Base-by-base conservation (phyloP, 148 eudicot genomes). In the Salicornia ramosissima region DNA sequence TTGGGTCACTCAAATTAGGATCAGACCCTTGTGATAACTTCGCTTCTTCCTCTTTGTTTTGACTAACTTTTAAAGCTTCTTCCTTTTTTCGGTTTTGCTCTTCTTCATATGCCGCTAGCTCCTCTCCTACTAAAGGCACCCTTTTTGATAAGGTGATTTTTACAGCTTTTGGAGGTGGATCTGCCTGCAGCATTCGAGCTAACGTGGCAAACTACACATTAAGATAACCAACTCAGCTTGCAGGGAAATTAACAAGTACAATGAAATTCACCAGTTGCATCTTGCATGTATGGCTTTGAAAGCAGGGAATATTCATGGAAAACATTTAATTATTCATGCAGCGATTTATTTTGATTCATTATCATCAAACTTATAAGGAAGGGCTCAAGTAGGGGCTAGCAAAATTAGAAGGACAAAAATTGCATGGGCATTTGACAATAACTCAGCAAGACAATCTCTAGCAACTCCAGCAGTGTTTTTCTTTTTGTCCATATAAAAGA, bases 111-210 rank as follows among this genome's bases (percentile, higher is more conserved):
- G 97, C 92, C 40, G 91, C 97, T 67, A 94, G 80, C 81, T 94
- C 98, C 56, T 94, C 98, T 39, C 98, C 98, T 52, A 84, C 98
- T 75, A 94, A 82, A 65, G 98, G 98, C 65, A 94, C 85, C 69
- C 98, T 88, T 75, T 85, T 83, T 26, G 98, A 88, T 82, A 87
- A 78, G 55, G 87, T 90, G 68, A 90, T 87, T 87, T 94, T 94
- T 30, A 94, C 98, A 84, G 95, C 96, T 87, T 88, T 90, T 67
- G 98, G 98, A 80, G 98, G 98, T 66, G 98, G 98, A 73, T 90
- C 96, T 22, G 96, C 89, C 77, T 94, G 98, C 80, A 94, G 97
- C 96, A 87, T 90, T 53, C 96, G 86, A 63, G 98, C 97, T 68
- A 90, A 74, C 36, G 98, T 87, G 67, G 72, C 96, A 75, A 85